Conservation (phyloP, 2,329 filamentous ascomycete species). For the Furcasterigmium sp. region DNA sequence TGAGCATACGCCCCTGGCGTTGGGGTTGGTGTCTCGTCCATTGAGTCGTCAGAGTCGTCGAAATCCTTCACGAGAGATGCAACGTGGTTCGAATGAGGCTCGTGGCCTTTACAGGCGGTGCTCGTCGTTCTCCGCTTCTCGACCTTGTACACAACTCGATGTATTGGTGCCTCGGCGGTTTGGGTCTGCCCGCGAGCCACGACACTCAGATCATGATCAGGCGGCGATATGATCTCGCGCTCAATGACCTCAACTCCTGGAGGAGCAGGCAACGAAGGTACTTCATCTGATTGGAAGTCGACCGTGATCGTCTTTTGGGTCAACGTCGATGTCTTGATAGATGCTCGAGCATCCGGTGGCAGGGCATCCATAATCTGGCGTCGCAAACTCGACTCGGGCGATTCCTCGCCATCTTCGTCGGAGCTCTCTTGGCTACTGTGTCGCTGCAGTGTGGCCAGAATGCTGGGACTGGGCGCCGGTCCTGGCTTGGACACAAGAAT, state of each 20-base stretch:
- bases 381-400: constrained; percentile 42
- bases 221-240: constrained; percentile 39
- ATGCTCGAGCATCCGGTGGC: constrained; percentile 50
- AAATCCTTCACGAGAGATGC: constrained; percentile 19
- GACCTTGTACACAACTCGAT: constrained; percentile 56
- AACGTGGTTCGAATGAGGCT: constrained; percentile 21
- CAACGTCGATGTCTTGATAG: constrained; percentile 53
- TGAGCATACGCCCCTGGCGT: not conserved
- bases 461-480: constrained; percentile 15
- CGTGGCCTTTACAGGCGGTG: constrained; percentile 28
- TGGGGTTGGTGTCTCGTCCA: not conserved
- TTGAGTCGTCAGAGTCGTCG: constrained; percentile 13
- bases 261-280: constrained; percentile 46
- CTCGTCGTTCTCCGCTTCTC: constrained; percentile 44
- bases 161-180: constrained; percentile 27
- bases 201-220: constrained; percentile 19
- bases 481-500: constrained; percentile 16
- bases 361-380: constrained; percentile 50
- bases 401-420: constrained; percentile 32
- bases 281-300: constrained; percentile 49
- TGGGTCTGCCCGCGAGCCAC: constrained; percentile 12
- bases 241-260: constrained; percentile 56
- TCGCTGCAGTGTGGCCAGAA: constrained; percentile 30
- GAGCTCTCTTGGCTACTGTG: constrained; percentile 20
- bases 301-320: constrained; percentile 61